phyloP scores from a whole-genome alignment of 2,329 filamentous ascomycete species.

The Xylaria sp. region DNA sequence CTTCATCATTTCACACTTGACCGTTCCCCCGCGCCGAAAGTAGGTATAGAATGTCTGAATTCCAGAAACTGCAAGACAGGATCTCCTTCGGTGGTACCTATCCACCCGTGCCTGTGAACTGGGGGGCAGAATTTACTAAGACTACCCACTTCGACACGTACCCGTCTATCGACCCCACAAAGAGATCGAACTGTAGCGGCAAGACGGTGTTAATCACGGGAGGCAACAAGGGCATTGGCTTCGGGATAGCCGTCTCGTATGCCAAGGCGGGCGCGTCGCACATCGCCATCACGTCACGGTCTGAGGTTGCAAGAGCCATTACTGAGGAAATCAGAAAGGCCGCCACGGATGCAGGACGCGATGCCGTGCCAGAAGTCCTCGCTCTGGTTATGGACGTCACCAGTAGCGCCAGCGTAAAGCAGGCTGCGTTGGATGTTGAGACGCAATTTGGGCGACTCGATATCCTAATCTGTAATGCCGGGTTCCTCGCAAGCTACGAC shows the following conservation, averaged over 20 bases:
- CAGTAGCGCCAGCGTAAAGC: too few relatives aligned
- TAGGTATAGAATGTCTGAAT: conserved; percentile 1
- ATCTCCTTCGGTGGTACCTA: not conserved
- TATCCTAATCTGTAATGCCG: too few relatives aligned
- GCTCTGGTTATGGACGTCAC: too few relatives aligned
- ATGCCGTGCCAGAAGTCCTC: too few relatives aligned
- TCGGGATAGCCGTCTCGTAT: conserved; percentile 63
- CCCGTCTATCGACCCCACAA: conserved; percentile 57
- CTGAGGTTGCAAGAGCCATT: conserved; percentile 48
- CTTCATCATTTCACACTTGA: not conserved
- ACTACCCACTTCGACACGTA: conserved; percentile 63
- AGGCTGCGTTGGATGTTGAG: too few relatives aligned
- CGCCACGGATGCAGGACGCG: conserved; percentile 47
- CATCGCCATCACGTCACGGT: conserved; percentile 65
- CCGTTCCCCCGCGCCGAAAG: not conserved
- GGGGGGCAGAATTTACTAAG: conserved; percentile 43
- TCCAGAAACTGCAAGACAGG: conserved; percentile 1
- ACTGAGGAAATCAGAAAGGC: conserved; percentile 50
- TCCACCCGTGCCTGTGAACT: conserved; percentile 21
- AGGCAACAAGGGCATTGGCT: conserved; percentile 65
- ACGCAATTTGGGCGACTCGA: too few relatives aligned
- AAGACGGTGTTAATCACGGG: conserved; percentile 63
- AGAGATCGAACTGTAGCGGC: conserved; percentile 52
- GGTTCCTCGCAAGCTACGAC: too few relatives aligned
- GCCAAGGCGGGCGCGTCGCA: conserved; percentile 62